Base-by-base conservation (phyloP, 257 asterid genomes). In the Nicotiana otophora region DNA sequence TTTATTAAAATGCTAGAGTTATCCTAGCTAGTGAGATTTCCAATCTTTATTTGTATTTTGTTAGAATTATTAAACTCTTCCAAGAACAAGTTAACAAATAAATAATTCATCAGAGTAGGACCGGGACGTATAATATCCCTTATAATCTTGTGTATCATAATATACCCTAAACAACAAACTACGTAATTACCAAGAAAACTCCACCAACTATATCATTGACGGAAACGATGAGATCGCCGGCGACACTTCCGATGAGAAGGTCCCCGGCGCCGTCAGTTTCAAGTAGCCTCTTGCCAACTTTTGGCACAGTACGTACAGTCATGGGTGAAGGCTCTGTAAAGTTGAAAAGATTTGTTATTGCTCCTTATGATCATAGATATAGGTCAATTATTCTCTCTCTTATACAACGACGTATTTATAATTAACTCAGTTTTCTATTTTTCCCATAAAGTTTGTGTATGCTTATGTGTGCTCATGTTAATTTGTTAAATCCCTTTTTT, bases 201-300 rank as follows among this genome's bases (percentile, higher is more conserved):
- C 17, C 81, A 57, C 78, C 62, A 36, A 26, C 28, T 12, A 46
- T 89, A 92, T 54, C 92, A 0, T 72, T 88, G 14, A 83, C 86
- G 0, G 87, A 57, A 23, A 57, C 48, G 17, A 58, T 86, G 81
- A 82, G 89, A 68, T 84, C 93, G 28, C 87, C 91, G 23, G 16
- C 67, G 83, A 57, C 87, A 19, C n/a, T 77, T 7, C 34, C 90
- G 82, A 92, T 87, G 12, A 86, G 81, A 65, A 88, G 89, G 84
- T 89, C 96, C 2, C 97, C 97, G 80, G 31, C 65, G 87, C 89
- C 90, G 93, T 93, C 98, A 3, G 91, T 95, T 80, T 93, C 98
- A n/a, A 93, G 98, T 90, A 95, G 98, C 81, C 87, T 95, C 66
- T 82, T 95, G 91, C 97, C 98, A 65, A 97, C 98, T 83, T 95